Evolutionary conservation across 2,329 filamentous ascomycete species (phyloP), one percentile per base, ranked within the genome.

Genomic region (Teratosphaeria zuluensis): DNA sequence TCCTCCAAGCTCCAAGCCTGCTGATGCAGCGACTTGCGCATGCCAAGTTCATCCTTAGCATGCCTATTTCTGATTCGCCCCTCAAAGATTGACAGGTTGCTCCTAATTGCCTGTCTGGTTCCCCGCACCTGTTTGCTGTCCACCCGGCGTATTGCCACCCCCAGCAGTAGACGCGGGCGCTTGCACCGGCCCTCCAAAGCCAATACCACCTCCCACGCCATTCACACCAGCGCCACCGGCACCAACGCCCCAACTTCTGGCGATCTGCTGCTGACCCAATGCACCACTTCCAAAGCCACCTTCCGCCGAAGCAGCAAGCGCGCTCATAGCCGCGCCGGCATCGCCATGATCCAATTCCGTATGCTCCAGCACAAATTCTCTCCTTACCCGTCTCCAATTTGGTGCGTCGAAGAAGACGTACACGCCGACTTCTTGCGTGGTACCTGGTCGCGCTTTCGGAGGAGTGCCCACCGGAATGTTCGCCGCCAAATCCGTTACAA

Each of bases 331-430:
- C 35, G 42, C 57, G 11, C 59, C 59, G 14, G 55, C 42, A 12
- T 31, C 19, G 46, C 75, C 71, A 59, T 75, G 72, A 69, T 81
- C 78, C 33, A 81, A 69, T 59, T 80, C 72, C 57, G 78, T 77
- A 64, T 80, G 81, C 65, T 80, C 75, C 57, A 82, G 74, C 31
- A 78, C 74, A 62, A 80, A 78, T 62, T 81, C 78, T 62, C 78
- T 74, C 68, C 79, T 72, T 64, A 81, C 78, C 59, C 78, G 71
- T 57, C 78, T 74, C 80, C 80, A 81, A 63, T 79, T 76, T 56
- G 70, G 76, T 14, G 78, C 77, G 56, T 82, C 78, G 66, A 81
- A 81, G 73, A 82, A 81, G 58, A 81, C 71, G 69, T 81, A 82
- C 65, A 78, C 75, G 24, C 79, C 80, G 54, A 76, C 74, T 68